These are phyloP conservation scores for Fusarium sp. DNA, from an alignment of 2,329 filamentous ascomycete species.

Conservation along the genomic window DNA sequence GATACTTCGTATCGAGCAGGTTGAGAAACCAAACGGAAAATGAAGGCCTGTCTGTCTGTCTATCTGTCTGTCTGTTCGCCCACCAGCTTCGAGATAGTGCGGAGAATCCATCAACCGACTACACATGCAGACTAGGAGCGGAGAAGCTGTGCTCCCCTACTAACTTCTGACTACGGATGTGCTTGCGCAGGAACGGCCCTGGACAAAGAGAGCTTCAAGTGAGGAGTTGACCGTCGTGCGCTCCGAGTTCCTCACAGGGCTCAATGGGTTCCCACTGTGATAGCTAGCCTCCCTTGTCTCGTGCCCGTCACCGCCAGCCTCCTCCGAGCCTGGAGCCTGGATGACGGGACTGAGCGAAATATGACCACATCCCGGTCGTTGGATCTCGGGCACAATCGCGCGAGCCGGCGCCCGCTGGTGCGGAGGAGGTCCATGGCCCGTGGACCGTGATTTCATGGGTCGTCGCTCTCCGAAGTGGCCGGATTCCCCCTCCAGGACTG, in stretches of 20 bases:
- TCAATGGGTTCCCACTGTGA: constrained; percentile 10
- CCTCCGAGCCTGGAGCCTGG: constrained; percentile 16
- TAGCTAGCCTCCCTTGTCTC: constrained; percentile 29
- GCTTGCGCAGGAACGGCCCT: constrained; percentile 39
- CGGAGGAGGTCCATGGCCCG: constrained; percentile 35
- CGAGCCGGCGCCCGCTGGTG: constrained; percentile 43
- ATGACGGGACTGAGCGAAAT: constrained; percentile 40
- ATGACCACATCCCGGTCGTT: constrained; percentile 41
- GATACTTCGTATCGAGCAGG: constrained; percentile 40
- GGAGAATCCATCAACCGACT: constrained; percentile 23
- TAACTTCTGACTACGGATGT: constrained; percentile 38
- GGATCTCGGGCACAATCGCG: constrained; percentile 39
- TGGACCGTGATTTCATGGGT: constrained; percentile 36
- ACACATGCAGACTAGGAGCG: constrained; percentile 32
- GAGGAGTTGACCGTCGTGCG: constrained; percentile 1
- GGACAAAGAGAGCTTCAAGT: constrained; percentile 17
- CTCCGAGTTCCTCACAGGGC: constrained; percentile 7
- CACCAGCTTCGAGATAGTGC: constrained; percentile 16
- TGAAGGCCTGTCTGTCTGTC: background rate
- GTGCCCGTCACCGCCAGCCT: constrained; percentile 40
- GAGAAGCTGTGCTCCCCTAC: constrained; percentile 28
- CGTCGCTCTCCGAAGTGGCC: constrained; percentile 38
- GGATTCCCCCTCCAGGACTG: constrained; percentile 35
- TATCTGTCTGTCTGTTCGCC: background rate
- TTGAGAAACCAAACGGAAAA: constrained; percentile 36